Evolutionary conservation across 2,329 filamentous ascomycete genomes (phyloP), one percentile per base, ranked within the genome.

Genomic region (Pseudocercospora eumusae): DNA sequence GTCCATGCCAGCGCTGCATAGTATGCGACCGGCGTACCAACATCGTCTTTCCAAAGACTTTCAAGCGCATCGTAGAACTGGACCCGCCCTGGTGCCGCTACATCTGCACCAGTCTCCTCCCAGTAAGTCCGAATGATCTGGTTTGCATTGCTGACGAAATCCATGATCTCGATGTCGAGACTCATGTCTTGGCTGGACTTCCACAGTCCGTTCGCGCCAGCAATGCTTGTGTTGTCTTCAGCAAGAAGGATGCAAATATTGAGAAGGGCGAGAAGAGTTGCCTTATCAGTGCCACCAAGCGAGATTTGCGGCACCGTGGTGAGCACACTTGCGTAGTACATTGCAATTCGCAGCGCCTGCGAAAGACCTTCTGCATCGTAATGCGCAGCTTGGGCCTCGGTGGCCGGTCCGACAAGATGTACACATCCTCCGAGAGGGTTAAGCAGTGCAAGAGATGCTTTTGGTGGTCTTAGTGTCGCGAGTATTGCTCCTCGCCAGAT

Each of bases 281-380:
- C 72, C 23, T 73, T 69, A 55, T 74, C 65, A 47, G 74, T 53
- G 42, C 74, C 67, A 56, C 33, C 69, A 65, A 13, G 73, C 67
- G 11, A 76, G 65, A 45, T 36, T 10, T 27, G 45, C 27, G 78
- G 73, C 13, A 15, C 18, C 13, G 53, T 18, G 18, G 77, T 76
- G 31, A 92, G 72, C 0, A 95, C 73, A 54, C 82, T 82, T 5
- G 82, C 80, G 0, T 86, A 83, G 73, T 92, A 96, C 54, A 88
- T 81, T 0, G 88, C 86, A 79, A 96, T 90, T 59, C 93, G 84
- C 13, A 91, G 84, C 0, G 91, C 86, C 58, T 90, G 80, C 1
- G 91, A 91, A 31, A 87, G 85, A 0, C 90, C 90, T 66, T 85
- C 84, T 3, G 83, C 79, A 72, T 96, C 92, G 56, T 63, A 69